Base-by-base conservation (phyloP, 352 stramenopile species). In the Phytophthora cactorum region DNA sequence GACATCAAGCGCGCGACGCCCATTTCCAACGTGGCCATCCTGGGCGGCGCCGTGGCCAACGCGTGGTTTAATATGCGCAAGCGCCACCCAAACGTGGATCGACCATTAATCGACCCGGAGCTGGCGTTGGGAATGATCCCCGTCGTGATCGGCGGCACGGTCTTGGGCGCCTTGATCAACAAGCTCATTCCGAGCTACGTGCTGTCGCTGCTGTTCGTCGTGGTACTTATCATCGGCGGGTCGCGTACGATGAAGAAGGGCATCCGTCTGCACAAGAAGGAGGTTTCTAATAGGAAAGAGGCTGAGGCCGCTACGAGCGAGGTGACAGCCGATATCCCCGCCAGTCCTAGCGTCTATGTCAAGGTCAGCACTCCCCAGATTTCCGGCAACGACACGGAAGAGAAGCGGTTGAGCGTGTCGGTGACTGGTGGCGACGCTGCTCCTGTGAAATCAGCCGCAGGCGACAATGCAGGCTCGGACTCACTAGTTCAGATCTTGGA, bases 1-100 rank as follows among this genome's bases (percentile, higher is more conserved):
- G 77, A 91, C 52, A 85, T 89, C 59, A 89, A 91, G 65, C 78
- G 75, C 50, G 80, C 78, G 22, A 91, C 80, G 39, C 80, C 82
- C 10, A 78, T 78, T 36, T 82, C 77, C 34, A 89, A 88, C 67
- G 70, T 89, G 32, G 77, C 82, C 70, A 88, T 89, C 70, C 79
- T 91, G 29, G 82, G 80, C 52, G 82, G 80, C 25, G 80, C 80
- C 14, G 71, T 88, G 32, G 82, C 82, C 27, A 91, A 89, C 51
- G 78, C 82, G 6, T 78, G 75, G 47, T 88, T 88, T 63, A 89
- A 91, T 56, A 36, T 88, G 56, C 80, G 70, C 56, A 88, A 89
- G 66, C 79, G 80, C 34, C 80, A 91, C 46, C 78, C 82, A 49
- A 75, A 58, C n/a, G 79, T 71, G 4, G 68, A 89, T 41, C 78